Evolutionary conservation across 1,284 basidiomycete genomes (phyloP).

Genomic region (Naganishia sp.): DNA sequence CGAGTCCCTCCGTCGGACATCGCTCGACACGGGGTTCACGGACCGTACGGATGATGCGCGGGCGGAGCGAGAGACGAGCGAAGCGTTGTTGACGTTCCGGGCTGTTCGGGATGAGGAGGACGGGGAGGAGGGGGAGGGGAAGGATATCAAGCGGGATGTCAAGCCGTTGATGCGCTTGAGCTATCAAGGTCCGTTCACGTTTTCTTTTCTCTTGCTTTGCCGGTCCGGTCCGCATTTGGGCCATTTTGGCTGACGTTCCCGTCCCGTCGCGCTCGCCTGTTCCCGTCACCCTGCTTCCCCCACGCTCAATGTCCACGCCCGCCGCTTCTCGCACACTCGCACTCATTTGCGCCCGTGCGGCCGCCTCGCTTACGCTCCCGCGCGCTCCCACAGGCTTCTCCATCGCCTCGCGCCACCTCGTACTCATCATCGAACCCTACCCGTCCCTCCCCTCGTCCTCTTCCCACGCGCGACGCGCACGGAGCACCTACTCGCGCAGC

Average conservation of each 20-base stretch:
- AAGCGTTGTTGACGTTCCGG: conserved; percentile 11
- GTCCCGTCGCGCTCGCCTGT: too few relatives aligned
- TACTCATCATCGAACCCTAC: conserved; percentile 35
- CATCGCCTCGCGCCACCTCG: conserved; percentile 33
- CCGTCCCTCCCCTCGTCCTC: conserved; percentile 24
- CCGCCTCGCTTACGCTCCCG: background rate
- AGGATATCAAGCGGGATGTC: conserved; percentile 25
- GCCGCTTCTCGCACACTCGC: too few relatives aligned
- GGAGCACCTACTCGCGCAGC: conserved; percentile 32
- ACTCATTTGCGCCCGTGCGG: background rate
- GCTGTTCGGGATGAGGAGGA: conserved; percentile 4
- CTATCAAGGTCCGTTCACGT: conserved; percentile 28
- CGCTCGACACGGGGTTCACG: conserved; percentile 22
- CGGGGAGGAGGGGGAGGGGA: conserved; percentile 21
- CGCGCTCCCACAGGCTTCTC: conserved; percentile 27
- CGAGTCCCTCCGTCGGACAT: conserved; percentile 15
- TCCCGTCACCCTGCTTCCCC: too few relatives aligned
- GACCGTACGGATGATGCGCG: conserved; percentile 3
- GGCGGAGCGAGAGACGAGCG: conserved; percentile 4
- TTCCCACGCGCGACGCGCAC: conserved; percentile 10
- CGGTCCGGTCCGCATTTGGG: too few relatives aligned
- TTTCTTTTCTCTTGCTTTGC: too few relatives aligned
- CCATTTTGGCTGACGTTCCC: too few relatives aligned
- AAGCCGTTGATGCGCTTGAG: conserved; percentile 29
- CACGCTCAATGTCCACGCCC: too few relatives aligned